These are phyloP conservation scores for Capsella rubella DNA, from an alignment of 441 rosid genomes.

Conservation along the genomic window DNA sequence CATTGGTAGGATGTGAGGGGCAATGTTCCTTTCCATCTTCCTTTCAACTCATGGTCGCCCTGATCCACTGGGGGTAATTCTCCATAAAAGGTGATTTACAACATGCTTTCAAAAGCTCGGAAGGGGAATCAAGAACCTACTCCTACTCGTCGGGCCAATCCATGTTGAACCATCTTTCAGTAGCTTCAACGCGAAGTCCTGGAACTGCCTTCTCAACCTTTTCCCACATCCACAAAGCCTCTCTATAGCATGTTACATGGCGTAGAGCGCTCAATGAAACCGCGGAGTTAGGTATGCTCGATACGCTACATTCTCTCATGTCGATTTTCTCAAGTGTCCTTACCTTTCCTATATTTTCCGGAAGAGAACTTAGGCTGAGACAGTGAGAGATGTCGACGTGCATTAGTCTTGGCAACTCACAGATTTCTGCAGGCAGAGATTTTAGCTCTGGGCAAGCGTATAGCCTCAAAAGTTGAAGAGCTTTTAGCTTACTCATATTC, in stretches of 20 bases:
- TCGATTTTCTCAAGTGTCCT: background rate
- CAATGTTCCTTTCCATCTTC: too few species aligned
- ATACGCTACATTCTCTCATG: background rate
- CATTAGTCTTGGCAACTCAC: background rate
- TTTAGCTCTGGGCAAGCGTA: background rate
- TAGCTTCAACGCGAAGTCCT: background rate
- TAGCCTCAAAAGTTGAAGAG: background rate
- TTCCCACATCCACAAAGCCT: background rate
- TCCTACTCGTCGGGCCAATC: background rate
- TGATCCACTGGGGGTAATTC: too few species aligned
- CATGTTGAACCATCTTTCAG: background rate
- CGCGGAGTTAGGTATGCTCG: background rate
- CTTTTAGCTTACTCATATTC: background rate
- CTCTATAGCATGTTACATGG: background rate
- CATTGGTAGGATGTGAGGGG: too few species aligned
- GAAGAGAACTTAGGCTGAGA: background rate
- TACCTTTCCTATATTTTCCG: background rate
- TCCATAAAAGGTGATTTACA: too few species aligned
- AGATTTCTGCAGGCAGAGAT: background rate
- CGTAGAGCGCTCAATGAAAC: background rate
- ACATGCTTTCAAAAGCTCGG: background rate
- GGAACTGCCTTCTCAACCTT: background rate
- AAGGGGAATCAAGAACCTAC: background rate
- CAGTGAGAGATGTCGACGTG: background rate
- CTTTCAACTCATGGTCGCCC: too few species aligned